phyloP scores from a whole-genome alignment of 2,329 filamentous ascomycete genomes.

The Sporothrix humicola region DNA sequence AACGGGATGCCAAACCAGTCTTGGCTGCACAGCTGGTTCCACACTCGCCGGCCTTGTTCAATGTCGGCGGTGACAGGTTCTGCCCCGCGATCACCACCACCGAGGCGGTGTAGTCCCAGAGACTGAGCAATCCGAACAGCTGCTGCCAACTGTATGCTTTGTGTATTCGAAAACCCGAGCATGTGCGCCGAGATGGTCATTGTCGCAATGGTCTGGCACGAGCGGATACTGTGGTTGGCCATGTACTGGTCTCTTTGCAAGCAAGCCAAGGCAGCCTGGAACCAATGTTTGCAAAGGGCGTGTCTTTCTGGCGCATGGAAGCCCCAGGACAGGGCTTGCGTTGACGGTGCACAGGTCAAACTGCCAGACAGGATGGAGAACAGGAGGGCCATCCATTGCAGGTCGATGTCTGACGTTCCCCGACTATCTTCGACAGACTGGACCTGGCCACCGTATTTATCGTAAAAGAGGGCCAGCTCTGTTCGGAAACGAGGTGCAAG shows the following conservation, averaged over 20 bases:
- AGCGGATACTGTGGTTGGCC: constrained; percentile 50
- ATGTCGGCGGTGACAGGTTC: constrained; percentile 39
- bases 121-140: constrained; percentile 55
- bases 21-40: constrained; percentile 48
- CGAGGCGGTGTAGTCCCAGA: constrained; percentile 52
- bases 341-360: constrained; percentile 50
- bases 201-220: constrained; percentile 54
- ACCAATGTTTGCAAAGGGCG: constrained; percentile 52
- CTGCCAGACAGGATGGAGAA: constrained; percentile 53
- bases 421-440: constrained; percentile 35
- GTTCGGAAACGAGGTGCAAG: constrained; percentile 46
- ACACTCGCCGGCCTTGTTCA: constrained; percentile 47
- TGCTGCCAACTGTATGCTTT: constrained; percentile 52
- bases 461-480: constrained; percentile 48
- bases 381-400: constrained; percentile 55
- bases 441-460: constrained; percentile 45
- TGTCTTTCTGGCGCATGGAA: constrained; percentile 50
- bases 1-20: constrained; percentile 49
- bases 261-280: constrained; percentile 52
- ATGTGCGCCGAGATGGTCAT: constrained; percentile 57
- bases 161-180: constrained; percentile 55
- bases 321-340: constrained; percentile 50
- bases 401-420: constrained; percentile 41
- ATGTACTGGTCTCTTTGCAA: constrained; percentile 55
- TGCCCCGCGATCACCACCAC: neutral